Evolutionary conservation across 345 rosid genomes (phyloP), one percentile per base, ranked within the genome.

Genomic region (Alliaria petiolata): DNA sequence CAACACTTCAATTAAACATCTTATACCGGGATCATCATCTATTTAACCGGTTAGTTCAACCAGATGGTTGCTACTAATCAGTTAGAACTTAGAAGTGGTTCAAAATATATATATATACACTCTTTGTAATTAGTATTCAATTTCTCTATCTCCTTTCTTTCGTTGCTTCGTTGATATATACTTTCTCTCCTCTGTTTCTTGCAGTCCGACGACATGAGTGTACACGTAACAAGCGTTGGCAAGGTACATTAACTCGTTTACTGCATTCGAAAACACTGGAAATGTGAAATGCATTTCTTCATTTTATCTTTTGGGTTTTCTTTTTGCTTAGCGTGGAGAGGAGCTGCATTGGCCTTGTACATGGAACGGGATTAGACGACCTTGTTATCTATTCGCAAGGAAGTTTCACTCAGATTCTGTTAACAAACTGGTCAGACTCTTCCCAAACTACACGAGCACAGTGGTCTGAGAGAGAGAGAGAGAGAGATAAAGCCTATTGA

Each of bases 291-390:
- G 39, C 45, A 53, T 13, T 47, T 16, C 28, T 36, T 56, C 17
- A 35, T 40, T n/a, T 3, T 38, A 12, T 63, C 49, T 57, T 54
- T 4, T 63, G 39, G 1, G 25, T 36, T 14, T 16, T 50, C 33
- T 0, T 25, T 49, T 20, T n/a, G 6, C 26, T 65, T 50, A 75
- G 63, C 83, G 89, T 89, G 88, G 76, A 78, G 84, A 84, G 64
- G 90, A 78, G 77, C 81, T 79, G 76, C 59, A 79, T 25, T 84
- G 80, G 76, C 84, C 89, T 17, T 95, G 99, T 76, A 63, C 81
- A 17, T 95, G 99, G 99, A 95, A 95, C 17, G 99, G 99, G 26
- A 91, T 86, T 55, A 83, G 80, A 74, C 86, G 97, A 30, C 99
- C 99, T 0, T 95, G 99, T 52, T 88, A 89, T 85, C 83, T 95